Evolutionary conservation across 2,329 filamentous ascomycete species (phyloP).

Genomic region (Lachnellula cervina): DNA sequence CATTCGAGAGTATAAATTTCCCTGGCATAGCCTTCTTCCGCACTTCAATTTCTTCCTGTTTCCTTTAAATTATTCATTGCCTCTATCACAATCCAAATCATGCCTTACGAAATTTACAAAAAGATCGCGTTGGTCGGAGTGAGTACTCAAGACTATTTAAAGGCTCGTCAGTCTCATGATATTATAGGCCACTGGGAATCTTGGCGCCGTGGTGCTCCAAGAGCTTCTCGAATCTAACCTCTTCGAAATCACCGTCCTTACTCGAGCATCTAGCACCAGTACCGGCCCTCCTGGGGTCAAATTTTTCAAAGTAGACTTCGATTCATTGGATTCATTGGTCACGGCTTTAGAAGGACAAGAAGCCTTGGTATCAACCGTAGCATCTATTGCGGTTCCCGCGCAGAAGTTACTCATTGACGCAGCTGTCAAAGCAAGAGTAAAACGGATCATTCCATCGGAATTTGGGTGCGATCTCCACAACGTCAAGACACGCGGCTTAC

Average conservation of each 20-base stretch:
- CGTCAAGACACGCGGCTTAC: conserved; percentile 37
- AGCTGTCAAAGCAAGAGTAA: conserved; percentile 51
- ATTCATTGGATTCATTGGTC: conserved; percentile 36
- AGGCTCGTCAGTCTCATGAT: background rate
- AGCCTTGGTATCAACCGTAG: conserved; percentile 48
- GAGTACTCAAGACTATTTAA: conserved; percentile 2
- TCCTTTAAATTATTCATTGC: background rate
- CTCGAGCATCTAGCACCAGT: conserved; percentile 31
- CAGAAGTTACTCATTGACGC: conserved; percentile 53
- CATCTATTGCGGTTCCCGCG: conserved; percentile 26
- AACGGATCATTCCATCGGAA: conserved; percentile 57
- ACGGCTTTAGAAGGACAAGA: conserved; percentile 51
- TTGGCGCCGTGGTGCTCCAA: conserved; percentile 21
- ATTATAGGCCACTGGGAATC: conserved; percentile 17
- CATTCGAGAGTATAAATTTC: background rate
- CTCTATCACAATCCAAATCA: conserved; percentile 1
- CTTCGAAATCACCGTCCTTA: conserved; percentile 46
- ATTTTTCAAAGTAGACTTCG: conserved; percentile 45
- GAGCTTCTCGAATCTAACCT: conserved; percentile 19
- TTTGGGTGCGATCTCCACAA: conserved; percentile 41
- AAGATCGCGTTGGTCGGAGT: conserved; percentile 22
- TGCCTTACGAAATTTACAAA: conserved; percentile 20
- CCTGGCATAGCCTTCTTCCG: background rate
- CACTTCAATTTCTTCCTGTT: background rate
- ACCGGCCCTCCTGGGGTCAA: conserved; percentile 31